Evolutionary conservation across 2,329 filamentous ascomycete genomes (phyloP).

Genomic region (Alternaria postmessia): DNA sequence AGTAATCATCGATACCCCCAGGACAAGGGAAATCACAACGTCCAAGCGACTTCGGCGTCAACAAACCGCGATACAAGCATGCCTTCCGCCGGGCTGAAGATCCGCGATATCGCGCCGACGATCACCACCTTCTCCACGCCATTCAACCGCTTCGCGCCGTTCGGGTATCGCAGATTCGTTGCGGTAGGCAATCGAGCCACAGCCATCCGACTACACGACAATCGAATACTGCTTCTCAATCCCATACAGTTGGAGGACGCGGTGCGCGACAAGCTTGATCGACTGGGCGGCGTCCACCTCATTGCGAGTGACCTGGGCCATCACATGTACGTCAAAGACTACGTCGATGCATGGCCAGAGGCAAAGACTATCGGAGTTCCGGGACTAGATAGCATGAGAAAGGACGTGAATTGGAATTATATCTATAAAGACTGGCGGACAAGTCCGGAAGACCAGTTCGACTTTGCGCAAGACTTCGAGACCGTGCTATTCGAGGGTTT

Average conservation of each 20-base stretch:
- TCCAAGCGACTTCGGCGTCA: neutral
- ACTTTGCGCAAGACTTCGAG: slow-evolving; percentile 21
- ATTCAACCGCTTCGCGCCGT: slow-evolving; percentile 28
- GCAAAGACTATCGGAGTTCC: slow-evolving; percentile 24
- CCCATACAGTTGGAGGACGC: slow-evolving; percentile 16
- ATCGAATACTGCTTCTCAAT: slow-evolving; percentile 21
- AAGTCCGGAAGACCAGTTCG: slow-evolving; percentile 23
- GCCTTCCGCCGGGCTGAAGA: slow-evolving; percentile 3
- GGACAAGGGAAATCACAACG: neutral
- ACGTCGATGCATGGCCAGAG: slow-evolving; percentile 17
- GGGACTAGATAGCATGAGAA: slow-evolving; percentile 20
- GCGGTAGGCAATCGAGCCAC: slow-evolving; percentile 29
- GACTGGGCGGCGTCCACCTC: slow-evolving; percentile 22
- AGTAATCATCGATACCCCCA: rapidly evolving
- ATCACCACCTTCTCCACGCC: slow-evolving; percentile 25
- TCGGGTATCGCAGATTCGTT: slow-evolving; percentile 26
- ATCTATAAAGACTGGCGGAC: slow-evolving; percentile 18
- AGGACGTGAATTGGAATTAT: slow-evolving; percentile 23
- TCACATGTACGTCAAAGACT: slow-evolving; percentile 19
- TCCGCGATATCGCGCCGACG: slow-evolving; percentile 13
- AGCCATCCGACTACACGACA: slow-evolving; percentile 18
- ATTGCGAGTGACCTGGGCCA: slow-evolving; percentile 24
- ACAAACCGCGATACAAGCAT: neutral
- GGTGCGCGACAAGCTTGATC: slow-evolving; percentile 13
- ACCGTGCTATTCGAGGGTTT: slow-evolving; percentile 27